Evolutionary conservation across 2,329 filamentous ascomycete genomes (phyloP), one percentile per base, ranked within the genome.

Genomic region (Hymenoscyphus salicellus): DNA sequence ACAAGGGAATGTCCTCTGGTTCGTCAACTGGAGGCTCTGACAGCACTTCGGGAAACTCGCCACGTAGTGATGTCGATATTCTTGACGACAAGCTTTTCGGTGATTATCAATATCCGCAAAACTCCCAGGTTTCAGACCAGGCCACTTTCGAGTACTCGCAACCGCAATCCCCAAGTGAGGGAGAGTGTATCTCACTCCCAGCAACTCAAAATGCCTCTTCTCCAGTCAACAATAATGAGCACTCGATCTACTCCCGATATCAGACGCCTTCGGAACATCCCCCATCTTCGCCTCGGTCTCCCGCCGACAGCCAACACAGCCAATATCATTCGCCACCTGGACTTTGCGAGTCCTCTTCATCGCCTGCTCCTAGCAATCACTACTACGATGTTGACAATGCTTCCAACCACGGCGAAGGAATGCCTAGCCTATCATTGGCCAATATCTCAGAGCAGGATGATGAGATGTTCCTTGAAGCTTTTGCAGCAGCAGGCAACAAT

Each of bases 321-420:
- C 80, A 82, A 63, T 84, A 81, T 74, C 84, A 83, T 74, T 85
- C 85, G 3, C 84, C 84, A 4, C 85, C 85, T 0, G 84, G 84
- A 66, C 81, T 88, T 33, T 86, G 85, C n/a, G 81, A 84, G 65
- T 85, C 84, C 26, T 84, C 84, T 16, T 87, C 85, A 28, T 84
- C 85, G 3, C 82, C 82, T 32, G 77, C 80, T 23, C 65, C 72
- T 7, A 73, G 70, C 55, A 66, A 72, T 58, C 72, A 71, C 57
- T 76, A 75, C 64, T 73, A 75, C 46, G 58, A 73, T 8, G 56
- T 68, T 10, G 57, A 65, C 23, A 66, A 66, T 17, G 60, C 66
- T 23, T 63, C 65, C 26, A 58, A 74, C 60, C 71, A 74, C 30
- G 74, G 74, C 36, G 75, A 76, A 55, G 72, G 74, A 57, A 74